phyloP scores from a whole-genome alignment of 139 green algal genomes.

The Yamagishiella unicocca region DNA sequence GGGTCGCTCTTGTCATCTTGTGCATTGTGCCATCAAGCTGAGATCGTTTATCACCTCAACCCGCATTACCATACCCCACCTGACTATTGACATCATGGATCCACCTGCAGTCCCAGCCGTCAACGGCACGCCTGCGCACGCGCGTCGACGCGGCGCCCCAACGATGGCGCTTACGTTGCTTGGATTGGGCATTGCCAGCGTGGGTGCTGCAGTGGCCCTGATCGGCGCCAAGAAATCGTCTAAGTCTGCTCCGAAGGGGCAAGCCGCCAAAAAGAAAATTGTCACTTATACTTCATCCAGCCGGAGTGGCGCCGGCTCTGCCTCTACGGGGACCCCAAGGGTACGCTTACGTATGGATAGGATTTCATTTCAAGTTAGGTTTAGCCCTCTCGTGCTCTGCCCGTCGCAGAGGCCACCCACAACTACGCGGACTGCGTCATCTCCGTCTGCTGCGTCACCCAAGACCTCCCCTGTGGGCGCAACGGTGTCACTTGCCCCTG shows the following conservation, averaged over 20 bases:
- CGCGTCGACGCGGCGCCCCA: too few relatives aligned
- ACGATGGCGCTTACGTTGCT: background rate
- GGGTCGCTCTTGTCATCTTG: too few relatives aligned
- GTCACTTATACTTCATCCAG: background rate
- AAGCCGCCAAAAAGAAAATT: slow-evolving; percentile 9
- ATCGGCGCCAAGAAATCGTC: background rate
- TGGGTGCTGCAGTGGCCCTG: background rate
- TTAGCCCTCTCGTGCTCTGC: background rate
- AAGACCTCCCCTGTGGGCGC: background rate
- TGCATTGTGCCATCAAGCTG: too few relatives aligned
- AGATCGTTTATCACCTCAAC: too few relatives aligned
- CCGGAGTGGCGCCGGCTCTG: background rate
- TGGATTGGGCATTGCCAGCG: background rate
- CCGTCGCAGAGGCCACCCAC: background rate
- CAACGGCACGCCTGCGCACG: too few relatives aligned
- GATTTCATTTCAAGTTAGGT: background rate
- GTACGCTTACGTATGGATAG: background rate
- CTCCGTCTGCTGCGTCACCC: background rate
- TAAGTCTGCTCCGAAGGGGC: background rate
- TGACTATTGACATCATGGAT: too few relatives aligned
- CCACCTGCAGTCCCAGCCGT: too few relatives aligned
- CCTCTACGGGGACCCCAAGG: background rate
- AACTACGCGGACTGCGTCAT: background rate
- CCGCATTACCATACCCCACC: too few relatives aligned
- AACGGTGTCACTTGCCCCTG: background rate